These are phyloP conservation scores for Aspergillus calidoustus DNA, from an alignment of 2,329 filamentous ascomycete species.

Conservation along the genomic window DNA sequence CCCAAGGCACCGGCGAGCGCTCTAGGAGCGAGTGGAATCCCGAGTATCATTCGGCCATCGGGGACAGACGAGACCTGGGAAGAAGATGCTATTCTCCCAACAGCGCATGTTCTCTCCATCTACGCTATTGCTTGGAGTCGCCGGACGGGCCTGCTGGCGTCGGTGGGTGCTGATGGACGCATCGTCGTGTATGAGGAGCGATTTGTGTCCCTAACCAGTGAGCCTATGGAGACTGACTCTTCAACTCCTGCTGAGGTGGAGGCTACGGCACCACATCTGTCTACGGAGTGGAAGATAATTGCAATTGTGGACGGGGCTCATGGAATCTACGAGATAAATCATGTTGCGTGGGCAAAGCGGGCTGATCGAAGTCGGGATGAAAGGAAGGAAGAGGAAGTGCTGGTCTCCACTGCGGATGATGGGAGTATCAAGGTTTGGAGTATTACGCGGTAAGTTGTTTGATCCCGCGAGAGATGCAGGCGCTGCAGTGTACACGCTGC, in stretches of 20 bases:
- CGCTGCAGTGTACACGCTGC: too few relatives aligned
- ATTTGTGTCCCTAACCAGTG: slow-evolving; percentile 32
- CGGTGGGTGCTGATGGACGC: slow-evolving; percentile 82
- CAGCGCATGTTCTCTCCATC: slow-evolving; percentile 76
- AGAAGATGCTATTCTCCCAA: slow-evolving; percentile 75
- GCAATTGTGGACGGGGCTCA: slow-evolving; percentile 75
- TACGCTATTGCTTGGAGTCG: slow-evolving; percentile 87
- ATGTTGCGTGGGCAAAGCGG: slow-evolving; percentile 82
- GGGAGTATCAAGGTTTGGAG: slow-evolving; percentile 85
- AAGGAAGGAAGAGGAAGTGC: slow-evolving; percentile 71
- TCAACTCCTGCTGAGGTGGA: neutral
- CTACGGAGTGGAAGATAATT: slow-evolving; percentile 72
- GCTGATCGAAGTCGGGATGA: slow-evolving; percentile 66
- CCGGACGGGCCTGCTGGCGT: slow-evolving; percentile 77
- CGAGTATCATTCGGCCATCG: slow-evolving; percentile 82
- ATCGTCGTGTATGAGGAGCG: slow-evolving; percentile 78
- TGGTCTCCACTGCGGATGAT: slow-evolving; percentile 91
- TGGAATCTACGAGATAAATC: slow-evolving; percentile 92
- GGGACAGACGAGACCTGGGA: slow-evolving; percentile 81
- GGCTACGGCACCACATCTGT: slow-evolving; percentile 16
- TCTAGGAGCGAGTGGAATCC: slow-evolving; percentile 58
- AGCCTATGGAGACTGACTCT: slow-evolving; percentile 33
- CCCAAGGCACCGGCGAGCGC: slow-evolving; percentile 43
- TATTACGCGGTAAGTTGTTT: slow-evolving; percentile 40
- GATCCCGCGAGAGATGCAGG: too few relatives aligned